Evolutionary conservation across 164 flowering plant species (phyloP).

Genomic region (Stephania yunnanensis): DNA sequence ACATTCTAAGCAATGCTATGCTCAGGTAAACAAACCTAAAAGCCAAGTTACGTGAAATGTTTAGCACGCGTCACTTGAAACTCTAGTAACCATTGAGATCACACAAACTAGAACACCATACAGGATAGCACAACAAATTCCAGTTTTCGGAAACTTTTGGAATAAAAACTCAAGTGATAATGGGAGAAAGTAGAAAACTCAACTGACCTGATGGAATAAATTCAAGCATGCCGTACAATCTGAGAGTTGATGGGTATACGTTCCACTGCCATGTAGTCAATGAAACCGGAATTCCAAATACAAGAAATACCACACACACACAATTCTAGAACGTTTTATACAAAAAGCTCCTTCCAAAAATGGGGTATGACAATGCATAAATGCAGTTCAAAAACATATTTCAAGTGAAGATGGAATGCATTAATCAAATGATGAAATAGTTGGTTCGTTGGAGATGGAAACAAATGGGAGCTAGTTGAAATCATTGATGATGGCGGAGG

Average conservation of each 20-base stretch:
- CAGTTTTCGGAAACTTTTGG: neutral
- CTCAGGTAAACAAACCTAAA: no score
- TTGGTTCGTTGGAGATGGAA: no score
- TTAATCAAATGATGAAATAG: no score
- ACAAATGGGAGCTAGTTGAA: no score
- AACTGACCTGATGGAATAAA: neutral
- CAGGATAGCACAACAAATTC: neutral
- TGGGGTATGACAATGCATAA: neutral
- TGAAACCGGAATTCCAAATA: neutral
- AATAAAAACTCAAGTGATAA: neutral
- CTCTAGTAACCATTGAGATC: neutral
- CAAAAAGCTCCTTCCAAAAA: neutral
- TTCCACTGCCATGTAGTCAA: neutral
- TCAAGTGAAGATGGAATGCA: neutral
- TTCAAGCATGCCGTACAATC: neutral
- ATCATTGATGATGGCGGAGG: no score
- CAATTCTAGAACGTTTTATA: neutral
- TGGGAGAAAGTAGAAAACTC: neutral
- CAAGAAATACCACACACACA: neutral
- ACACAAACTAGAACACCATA: neutral
- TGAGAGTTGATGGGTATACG: neutral
- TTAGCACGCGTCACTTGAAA: neutral
- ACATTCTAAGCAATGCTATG: no score
- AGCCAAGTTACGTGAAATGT: neutral
- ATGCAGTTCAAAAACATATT: neutral